Evolutionary conservation across 2,329 filamentous ascomycete genomes (phyloP), one percentile per base, ranked within the genome.

Genomic region (Acarospora socialis): DNA sequence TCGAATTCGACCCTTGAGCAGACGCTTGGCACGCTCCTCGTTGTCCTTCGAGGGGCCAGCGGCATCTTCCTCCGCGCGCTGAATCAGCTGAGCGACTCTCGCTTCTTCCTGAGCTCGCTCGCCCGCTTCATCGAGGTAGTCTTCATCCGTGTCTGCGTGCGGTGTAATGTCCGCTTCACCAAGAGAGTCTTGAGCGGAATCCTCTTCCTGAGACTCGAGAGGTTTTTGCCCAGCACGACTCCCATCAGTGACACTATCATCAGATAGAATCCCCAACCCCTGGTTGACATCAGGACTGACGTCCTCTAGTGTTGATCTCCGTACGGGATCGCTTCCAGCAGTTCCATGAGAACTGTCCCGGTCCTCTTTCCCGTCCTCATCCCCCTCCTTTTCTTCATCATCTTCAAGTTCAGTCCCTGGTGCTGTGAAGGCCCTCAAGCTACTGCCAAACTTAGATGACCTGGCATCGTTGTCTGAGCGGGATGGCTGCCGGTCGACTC

Each of bases 51-150:
- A 54, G 5, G 65, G 55, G 9, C 60, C 35, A 4, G 51, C 38
- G 13, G 55, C 54, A 13, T 50, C 54, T 22, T 59, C 52, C 40
- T 66, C 60, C 4, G 63, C 62, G 30, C 57, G 49, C 28, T 51
- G 49, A 31, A 67, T 64, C 9, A 66, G 48, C 17, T 57, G 51
- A 34, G 55, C 51, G 4, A 66, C 62, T 35, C 50, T 54, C 9
- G 51, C 51, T 25, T 60, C 52, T 39, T 57, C 61, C 32, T 63
- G 53, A 2, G 49, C 52, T 43, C 68, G 71, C 49, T 73, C 69
- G 27, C 66, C 61, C 1, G 62, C 59, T 36, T 76, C 69, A 30
- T 73, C 65, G 15, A 68, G 44, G 39, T 70, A 64, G 7, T 59
- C 55, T 6, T 49, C 46, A 21, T 59, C 53, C 16, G 35, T 38